These are phyloP conservation scores for Pulicaria dysenterica DNA, from an alignment of 129 eudicot species.

Conservation along the genomic window DNA sequence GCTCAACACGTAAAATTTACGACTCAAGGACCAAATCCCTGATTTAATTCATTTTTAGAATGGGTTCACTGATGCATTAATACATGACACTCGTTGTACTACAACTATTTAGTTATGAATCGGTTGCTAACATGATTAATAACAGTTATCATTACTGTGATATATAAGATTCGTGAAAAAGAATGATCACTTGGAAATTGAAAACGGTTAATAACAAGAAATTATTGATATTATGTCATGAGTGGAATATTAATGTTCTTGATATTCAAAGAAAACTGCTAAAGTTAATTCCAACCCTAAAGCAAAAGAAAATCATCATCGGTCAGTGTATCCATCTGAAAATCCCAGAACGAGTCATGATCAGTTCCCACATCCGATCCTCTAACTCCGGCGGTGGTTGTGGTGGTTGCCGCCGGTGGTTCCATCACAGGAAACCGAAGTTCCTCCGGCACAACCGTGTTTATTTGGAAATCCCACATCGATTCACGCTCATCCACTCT, in stretches of 20 bases:
- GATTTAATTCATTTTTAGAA: too few relatives aligned
- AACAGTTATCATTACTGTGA: too few relatives aligned
- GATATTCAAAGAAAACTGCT: neutral
- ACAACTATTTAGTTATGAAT: too few relatives aligned
- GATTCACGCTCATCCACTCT: constrained; percentile 13
- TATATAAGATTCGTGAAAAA: too few relatives aligned
- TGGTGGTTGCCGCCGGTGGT: neutral
- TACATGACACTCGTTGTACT: too few relatives aligned
- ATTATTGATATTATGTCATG: too few relatives aligned
- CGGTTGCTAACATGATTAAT: too few relatives aligned
- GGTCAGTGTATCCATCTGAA: constrained; percentile 38
- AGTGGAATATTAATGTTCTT: neutral
- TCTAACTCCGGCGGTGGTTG: constrained; percentile 1
- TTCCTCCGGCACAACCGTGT: constrained; percentile 16
- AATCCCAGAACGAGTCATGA: constrained; percentile 40
- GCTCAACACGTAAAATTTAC: too few relatives aligned
- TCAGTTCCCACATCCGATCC: constrained; percentile 29
- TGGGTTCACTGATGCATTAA: too few relatives aligned
- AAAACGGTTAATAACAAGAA: too few relatives aligned
- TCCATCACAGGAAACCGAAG: constrained; percentile 28
- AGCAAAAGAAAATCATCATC: constrained; percentile 39
- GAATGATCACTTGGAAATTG: too few relatives aligned
- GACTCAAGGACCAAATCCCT: too few relatives aligned
- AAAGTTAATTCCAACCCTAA: neutral
- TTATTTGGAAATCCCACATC: constrained; percentile 33